phyloP scores from a whole-genome alignment of 805 yeast genomes.

The Crinitomyces ghanaensis region DNA sequence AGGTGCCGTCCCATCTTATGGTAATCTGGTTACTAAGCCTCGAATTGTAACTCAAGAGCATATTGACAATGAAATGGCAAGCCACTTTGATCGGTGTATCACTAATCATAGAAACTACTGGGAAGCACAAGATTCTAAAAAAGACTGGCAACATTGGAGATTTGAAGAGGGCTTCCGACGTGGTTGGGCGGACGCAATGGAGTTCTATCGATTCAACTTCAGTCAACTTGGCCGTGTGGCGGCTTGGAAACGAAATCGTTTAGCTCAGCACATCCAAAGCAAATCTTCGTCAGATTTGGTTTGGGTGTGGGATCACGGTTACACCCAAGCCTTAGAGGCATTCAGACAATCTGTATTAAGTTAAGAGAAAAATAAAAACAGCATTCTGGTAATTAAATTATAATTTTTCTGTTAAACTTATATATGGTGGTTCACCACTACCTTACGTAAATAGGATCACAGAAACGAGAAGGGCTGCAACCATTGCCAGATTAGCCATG shows the following conservation, averaged over 20 bases:
- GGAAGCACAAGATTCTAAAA: slow-evolving; percentile 45
- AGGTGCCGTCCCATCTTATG: slow-evolving; percentile 39
- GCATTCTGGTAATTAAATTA: too few relatives aligned
- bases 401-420: too few relatives aligned
- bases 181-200: slow-evolving; percentile 65
- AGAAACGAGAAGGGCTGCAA: not conserved
- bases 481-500: not conserved
- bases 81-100: slow-evolving; percentile 28
- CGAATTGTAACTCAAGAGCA: slow-evolving; percentile 14
- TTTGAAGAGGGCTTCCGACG: slow-evolving; percentile 65
- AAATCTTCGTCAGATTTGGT: slow-evolving; percentile 46
- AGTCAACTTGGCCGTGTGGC: slow-evolving; percentile 62
- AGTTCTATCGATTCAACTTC: slow-evolving; percentile 56
- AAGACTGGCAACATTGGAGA: slow-evolving; percentile 68
- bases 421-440: too few relatives aligned
- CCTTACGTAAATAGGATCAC: too few relatives aligned
- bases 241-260: slow-evolving; percentile 58
- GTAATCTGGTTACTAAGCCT: slow-evolving; percentile 16
- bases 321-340: slow-evolving; percentile 45
- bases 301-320: slow-evolving; percentile 93
- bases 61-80: slow-evolving; percentile 25
- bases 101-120: slow-evolving; percentile 54
- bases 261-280: slow-evolving; percentile 42
- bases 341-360: slow-evolving; percentile 19
- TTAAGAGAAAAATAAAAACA: too few relatives aligned